phyloP scores from a whole-genome alignment of 768 basidiomycete species.

The Collybiopsis luxurians region DNA sequence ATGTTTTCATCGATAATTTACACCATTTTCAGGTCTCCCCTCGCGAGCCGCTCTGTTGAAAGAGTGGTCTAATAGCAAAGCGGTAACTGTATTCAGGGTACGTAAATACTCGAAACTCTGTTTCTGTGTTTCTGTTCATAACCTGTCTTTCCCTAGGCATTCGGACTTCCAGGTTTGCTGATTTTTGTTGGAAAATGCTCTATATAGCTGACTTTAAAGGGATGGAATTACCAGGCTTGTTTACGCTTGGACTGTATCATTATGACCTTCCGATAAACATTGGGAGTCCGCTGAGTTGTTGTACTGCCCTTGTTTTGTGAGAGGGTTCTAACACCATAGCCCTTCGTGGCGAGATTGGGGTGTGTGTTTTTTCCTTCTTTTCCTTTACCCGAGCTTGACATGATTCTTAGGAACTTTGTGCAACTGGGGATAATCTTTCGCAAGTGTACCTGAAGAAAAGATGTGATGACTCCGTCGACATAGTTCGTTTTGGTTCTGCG shows the following conservation, averaged over 20 bases:
- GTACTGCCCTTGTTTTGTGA: background rate
- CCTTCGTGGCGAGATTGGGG: constrained; percentile 6
- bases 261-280: background rate
- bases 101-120: background rate
- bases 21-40: background rate
- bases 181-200: no score
- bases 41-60: background rate
- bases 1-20: background rate
- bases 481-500: background rate
- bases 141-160: background rate
- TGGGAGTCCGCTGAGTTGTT: background rate
- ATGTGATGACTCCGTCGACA: background rate
- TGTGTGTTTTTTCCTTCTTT: background rate
- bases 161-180: constrained; percentile 3
- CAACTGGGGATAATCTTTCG: background rate
- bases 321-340: background rate
- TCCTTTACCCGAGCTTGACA: background rate
- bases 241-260: background rate
- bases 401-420: constrained; percentile 1
- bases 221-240: background rate
- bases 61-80: background rate
- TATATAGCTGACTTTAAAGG: no score
- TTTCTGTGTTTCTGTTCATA: background rate
- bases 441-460: background rate
- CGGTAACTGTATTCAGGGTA: background rate